Conservation (phyloP, 805 yeast genomes). For the Yarrowia sp. region DNA sequence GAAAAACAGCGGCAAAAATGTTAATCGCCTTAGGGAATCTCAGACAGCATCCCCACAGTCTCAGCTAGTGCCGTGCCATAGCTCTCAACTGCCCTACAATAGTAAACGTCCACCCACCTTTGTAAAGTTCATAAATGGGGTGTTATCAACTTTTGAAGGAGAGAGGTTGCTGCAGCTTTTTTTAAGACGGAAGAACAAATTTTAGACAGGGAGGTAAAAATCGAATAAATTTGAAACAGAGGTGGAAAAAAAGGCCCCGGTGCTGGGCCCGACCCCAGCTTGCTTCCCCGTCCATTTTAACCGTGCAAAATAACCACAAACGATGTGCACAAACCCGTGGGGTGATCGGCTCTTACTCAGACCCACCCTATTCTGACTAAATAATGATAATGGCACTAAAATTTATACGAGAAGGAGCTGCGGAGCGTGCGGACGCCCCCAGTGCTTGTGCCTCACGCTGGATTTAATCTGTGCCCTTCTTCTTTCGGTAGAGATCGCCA, state of each 20-base stretch:
- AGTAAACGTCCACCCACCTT: neutral
- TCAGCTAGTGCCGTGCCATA: no score
- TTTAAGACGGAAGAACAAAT: no score
- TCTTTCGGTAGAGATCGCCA: conserved; percentile 1
- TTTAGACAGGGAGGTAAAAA: neutral
- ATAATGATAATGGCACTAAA: neutral
- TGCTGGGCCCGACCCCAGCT: neutral
- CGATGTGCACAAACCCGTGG: neutral
- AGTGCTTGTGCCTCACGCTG: neutral
- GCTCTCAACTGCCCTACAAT: no score
- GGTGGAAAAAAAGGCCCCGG: neutral
- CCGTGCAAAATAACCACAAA: neutral
- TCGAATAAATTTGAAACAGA: no score
- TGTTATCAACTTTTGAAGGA: neutral
- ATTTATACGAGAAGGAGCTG: conserved; percentile 1
- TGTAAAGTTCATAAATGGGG: conserved; percentile 21
- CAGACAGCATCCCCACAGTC: no score
- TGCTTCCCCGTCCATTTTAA: neutral
- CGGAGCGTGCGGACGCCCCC: neutral
- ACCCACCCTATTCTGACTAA: conserved; percentile 5
- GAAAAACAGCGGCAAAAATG: neutral
- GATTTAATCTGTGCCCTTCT: neutral
- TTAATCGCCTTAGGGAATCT: no score
- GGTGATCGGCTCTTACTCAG: neutral
- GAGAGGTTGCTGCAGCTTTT: conserved; percentile 1